These are phyloP conservation scores for Xylaria sp. DNA, from an alignment of 2,329 filamentous ascomycete genomes.

Conservation along the genomic window DNA sequence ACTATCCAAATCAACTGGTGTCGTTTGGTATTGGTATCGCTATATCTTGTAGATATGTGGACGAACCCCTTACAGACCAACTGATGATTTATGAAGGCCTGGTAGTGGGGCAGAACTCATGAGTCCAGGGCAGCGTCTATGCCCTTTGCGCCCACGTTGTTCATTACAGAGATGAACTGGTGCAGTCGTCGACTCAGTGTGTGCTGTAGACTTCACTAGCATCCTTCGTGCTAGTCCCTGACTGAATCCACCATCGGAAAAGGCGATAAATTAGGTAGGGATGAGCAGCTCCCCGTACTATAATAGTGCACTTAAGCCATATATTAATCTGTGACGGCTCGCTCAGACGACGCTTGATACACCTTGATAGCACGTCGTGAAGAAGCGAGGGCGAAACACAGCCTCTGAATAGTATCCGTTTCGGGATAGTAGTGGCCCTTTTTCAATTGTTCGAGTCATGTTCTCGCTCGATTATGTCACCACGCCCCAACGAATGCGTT, in stretches of 20 bases:
- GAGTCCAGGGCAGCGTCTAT: background rate
- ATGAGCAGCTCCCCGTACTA: background rate
- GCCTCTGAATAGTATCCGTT: background rate
- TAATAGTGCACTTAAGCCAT: background rate
- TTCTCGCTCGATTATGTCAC: conserved; percentile 81
- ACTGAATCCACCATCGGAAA: background rate
- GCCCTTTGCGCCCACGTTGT: background rate
- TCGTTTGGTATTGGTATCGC: background rate
- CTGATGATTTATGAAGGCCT: too few species aligned
- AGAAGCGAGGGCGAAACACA: background rate
- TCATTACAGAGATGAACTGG: background rate
- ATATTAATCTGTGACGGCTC: background rate
- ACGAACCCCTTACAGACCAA: background rate
- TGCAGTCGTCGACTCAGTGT: background rate
- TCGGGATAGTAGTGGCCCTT: background rate
- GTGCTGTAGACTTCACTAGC: background rate
- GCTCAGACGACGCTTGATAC: background rate
- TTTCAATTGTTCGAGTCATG: conserved; percentile 54
- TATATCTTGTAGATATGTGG: background rate
- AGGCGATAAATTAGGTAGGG: background rate
- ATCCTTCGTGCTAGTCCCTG: background rate
- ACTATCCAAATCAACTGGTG: too few species aligned
- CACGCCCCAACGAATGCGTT: conserved; percentile 76
- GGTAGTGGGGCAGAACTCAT: background rate
- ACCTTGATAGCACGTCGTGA: background rate